Base-by-base conservation (phyloP, 179 eudicot species). In the Drosera spatulata region DNA sequence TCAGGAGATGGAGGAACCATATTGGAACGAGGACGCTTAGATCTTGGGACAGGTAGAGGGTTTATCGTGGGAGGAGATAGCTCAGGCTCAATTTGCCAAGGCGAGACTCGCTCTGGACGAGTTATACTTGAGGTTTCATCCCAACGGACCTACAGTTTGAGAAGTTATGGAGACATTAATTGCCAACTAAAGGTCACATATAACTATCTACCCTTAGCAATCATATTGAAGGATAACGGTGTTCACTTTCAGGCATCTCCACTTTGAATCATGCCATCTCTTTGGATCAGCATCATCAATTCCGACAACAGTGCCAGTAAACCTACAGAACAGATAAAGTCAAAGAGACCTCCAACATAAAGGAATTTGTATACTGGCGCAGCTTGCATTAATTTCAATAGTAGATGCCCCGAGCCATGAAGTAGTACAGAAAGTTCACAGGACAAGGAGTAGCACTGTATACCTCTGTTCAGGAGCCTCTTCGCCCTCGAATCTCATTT, bases 391-490 rank as follows among this genome's bases (percentile, higher is more conserved):
- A 58, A 2, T 7, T 56, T 9, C n/a, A n/a, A 37, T 7, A n/a
- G 38, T 5, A 54, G 10, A 37, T 41, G 2, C 38, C 10, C 9
- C 2, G 14, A 59, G 13, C 50, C 37, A 9, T 33, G 39, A 3
- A 13, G 3, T 2, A 59, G 10, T 14, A 46, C 15, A 13, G 33
- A 43, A 44, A 14, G 33, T 42, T 12, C 61, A 59, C 44, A 4
- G 10, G 14, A 41, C 52, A 53, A 51, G 5, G 22, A 51, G 15
- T 14, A 13, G 15, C 4, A 37, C 55, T 51, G 3, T n/a, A 60
- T 70, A 93, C 99, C 99, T 82, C 71, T 93, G 99, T 62, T 93
- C 99, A 56, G 95, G 99, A 69, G 99, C 79, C 84, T 93, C 99
- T 78, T 93, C 99, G 59, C 99, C 96, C 81, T 93, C 99, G 63